Base-by-base conservation (phyloP, 345 rosid genomes). In the Erysimum cheiranthoides region DNA sequence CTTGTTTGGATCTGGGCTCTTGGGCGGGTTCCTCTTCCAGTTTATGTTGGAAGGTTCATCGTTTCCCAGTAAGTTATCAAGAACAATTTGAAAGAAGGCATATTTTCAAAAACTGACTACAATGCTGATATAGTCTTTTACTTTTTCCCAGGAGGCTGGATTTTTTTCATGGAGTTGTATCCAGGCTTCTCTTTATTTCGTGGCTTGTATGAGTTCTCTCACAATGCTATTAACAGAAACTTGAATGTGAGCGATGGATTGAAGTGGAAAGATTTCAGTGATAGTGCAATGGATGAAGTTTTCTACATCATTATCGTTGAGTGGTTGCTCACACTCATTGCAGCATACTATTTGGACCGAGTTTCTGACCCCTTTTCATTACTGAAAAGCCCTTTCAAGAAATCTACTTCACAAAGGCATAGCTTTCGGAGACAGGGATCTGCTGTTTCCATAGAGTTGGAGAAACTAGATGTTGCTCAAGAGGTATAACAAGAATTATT, bases 131-230 rank as follows among this genome's bases (percentile, higher is more conserved):
- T 32, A 25, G 16, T 34, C 47, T 58, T 76, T 43, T 69, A 50
- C 35, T 71, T 32, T 46, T 84, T 11, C 8, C 54, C 67, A 94
- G 98, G 88, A 73, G 73, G 73, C 28, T 87, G 93, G 96, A 80
- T 92, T 65, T 64, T 78, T 43, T 68, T 79, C n/a, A 35, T 94
- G 88, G 95, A 94, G 86, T 39, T 94, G 45, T 94, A 80, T 82
- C 98, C 98, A 21, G 97, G 97, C 43, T 94, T 92, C 54, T 72
- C 97, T 68, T 71, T 94, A 18, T 90, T 65, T 54, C 97, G 97
- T 45, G 97, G 98, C n/a, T 61, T 94, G 66, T 94, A 92, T 11
- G 97, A 94, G 80, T 86, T 94, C 28, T 81, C 88, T 1, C 83
- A 81, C 45, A 88, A 84, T 71, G 67, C 97, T 46, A 78, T 85